These are phyloP conservation scores for Chlorophyllum brunneum DNA, from an alignment of 768 basidiomycete species.

Conservation along the genomic window DNA sequence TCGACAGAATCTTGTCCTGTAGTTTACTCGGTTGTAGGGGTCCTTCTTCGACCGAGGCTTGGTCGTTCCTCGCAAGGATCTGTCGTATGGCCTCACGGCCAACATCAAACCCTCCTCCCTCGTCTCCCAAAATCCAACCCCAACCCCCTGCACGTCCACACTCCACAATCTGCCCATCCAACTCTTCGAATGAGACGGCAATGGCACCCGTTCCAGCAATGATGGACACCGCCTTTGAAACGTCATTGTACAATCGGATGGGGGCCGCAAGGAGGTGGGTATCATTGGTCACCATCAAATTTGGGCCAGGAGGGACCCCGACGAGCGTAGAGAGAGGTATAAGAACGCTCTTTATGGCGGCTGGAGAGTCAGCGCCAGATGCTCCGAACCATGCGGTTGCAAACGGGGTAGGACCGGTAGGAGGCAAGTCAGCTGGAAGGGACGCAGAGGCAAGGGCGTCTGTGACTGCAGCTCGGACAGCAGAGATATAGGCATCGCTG, in stretches of 20 bases:
- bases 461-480: constrained; percentile 48
- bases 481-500: constrained; percentile 50
- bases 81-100: constrained; percentile 74
- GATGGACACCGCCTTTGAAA: constrained; percentile 61
- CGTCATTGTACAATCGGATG: constrained; percentile 55
- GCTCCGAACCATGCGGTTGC: constrained; percentile 80
- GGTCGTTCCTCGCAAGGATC: constrained; percentile 54
- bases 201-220: constrained; percentile 84
- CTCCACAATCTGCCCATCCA: constrained; percentile 43
- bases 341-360: constrained; percentile 54
- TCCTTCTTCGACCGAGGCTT: constrained; percentile 34
- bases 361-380: constrained; percentile 75
- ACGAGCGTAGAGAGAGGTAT: constrained; percentile 53
- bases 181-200: constrained; percentile 58
- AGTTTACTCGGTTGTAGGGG: constrained; percentile 34
- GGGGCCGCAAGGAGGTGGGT: constrained; percentile 83
- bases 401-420: constrained; percentile 34
- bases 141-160: constrained; percentile 74
- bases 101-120: constrained; percentile 79
- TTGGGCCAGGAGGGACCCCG: constrained; percentile 49
- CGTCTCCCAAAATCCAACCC: constrained; percentile 85
- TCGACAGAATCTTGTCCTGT: constrained; percentile 42
- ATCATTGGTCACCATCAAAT: constrained; percentile 72
- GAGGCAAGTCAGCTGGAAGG: constrained; percentile 21
- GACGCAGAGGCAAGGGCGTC: constrained; percentile 45